Base-by-base conservation (phyloP, 2,329 filamentous ascomycete genomes). In the Coleophoma crateriformis region DNA sequence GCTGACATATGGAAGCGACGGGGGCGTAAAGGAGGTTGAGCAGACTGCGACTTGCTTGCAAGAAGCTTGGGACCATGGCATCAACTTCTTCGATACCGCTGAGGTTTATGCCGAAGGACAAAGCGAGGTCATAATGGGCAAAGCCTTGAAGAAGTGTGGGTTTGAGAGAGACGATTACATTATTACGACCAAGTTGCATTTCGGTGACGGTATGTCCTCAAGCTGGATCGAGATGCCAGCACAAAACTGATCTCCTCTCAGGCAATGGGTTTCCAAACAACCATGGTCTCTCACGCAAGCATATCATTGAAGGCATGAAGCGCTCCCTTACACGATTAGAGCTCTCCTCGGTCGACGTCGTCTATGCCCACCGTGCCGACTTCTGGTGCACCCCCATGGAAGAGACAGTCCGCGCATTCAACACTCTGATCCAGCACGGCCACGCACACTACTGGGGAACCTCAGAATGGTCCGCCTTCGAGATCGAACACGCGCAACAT, bases 361-460 rank as follows among this genome's bases (percentile, higher is more conserved):
- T 87, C 57, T 85, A 84, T 60, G 82, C 83, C n/a, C 84, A 87
- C 68, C 77, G 84, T 17, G 78, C 82, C 2, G 84, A 88, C 62
- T 75, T 79, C n/a, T 71, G 78, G 46, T 47, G 33, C 39, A 87
- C 83, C 0, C 84, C 83, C 3, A 86, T 87, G 71, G 81, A 85
- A 64, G 84, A 87, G 68, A 81, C 77, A 2, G 82, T 87, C 39
- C 79, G 82, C 44, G 82, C 78, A 47, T 86, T 87, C 70, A 85
- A 85, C 70, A 74, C 84, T 63, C 67, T 86, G 45, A 85, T 87
- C 63, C 71, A 80, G 64, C 73, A 74, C 2, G 83, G 83, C 59
- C 80, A 85, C 67, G 78, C 79, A 3, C 77, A 86, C 56, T 84
- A 85, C 69, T 84, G 81, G 81, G 82, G 81, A 39, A 85, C 81